These are phyloP conservation scores for Alloteropsis angusta DNA, from an alignment of 202 grass and related monocot species.

Conservation along the genomic window DNA sequence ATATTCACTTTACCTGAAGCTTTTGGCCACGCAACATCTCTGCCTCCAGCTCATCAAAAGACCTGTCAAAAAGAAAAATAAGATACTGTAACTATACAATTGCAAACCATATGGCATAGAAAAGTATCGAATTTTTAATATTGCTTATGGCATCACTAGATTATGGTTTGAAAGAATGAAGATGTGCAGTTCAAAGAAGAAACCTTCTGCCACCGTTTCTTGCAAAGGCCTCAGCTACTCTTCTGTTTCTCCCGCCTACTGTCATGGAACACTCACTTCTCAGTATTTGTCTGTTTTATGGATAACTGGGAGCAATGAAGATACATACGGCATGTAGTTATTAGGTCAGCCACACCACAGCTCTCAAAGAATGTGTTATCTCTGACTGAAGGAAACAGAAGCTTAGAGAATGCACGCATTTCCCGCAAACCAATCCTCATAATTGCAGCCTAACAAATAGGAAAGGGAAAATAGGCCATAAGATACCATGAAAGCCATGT, in stretches of 20 bases:
- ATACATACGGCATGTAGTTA: constrained; percentile 88
- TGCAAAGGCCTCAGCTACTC: constrained; percentile 92
- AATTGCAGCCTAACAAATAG: constrained; percentile 68
- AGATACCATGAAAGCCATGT: neutral
- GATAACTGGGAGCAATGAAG: constrained; percentile 18
- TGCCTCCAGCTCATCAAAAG: constrained; percentile 85
- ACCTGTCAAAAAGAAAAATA: constrained; percentile 45
- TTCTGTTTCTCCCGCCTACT: constrained; percentile 93
- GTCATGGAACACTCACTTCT: constrained; percentile 13
- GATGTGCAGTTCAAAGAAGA: constrained; percentile 25
- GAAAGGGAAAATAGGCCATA: neutral
- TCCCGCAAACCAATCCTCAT: constrained; percentile 93
- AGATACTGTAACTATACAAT: neutral
- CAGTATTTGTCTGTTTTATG: constrained; percentile 5
- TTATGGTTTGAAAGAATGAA: neutral
- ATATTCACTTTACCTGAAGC: constrained; percentile 56
- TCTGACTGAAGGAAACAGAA: constrained; percentile 79
- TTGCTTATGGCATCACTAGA: neutral
- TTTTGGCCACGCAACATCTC: constrained; percentile 89
- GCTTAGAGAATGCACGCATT: constrained; percentile 85
- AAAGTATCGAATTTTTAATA: neutral
- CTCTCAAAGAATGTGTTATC: constrained; percentile 98
- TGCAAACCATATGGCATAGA: neutral
- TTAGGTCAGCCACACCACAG: constrained; percentile 86
- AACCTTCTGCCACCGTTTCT: constrained; percentile 80